Conservation (phyloP, 345 rosid genomes). For the Salix viminalis region DNA sequence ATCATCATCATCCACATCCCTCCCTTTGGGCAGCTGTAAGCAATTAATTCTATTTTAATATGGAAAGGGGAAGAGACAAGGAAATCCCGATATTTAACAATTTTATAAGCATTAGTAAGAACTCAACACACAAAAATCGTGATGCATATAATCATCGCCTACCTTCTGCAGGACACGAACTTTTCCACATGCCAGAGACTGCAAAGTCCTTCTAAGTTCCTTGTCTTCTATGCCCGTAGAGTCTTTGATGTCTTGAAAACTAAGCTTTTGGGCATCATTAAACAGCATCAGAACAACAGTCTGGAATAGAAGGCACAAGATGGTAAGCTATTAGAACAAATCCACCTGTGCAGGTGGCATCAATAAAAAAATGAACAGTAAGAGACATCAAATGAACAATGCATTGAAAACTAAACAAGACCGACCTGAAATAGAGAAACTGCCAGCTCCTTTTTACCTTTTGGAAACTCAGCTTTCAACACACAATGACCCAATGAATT, state of each 20-base stretch:
- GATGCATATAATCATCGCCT: slow-evolving; percentile 1
- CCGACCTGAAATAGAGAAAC: slow-evolving; percentile 96
- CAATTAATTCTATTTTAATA: slow-evolving; percentile 1
- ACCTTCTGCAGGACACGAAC: slow-evolving; percentile 93
- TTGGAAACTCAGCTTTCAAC: slow-evolving; percentile 80
- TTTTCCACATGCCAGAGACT: slow-evolving; percentile 98
- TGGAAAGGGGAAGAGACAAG: not conserved
- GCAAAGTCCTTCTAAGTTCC: slow-evolving; percentile 87
- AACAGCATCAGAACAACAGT: slow-evolving; percentile 96
- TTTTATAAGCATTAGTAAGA: not conserved
- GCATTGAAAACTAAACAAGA: slow-evolving; percentile 6
- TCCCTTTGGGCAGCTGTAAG: slow-evolving; percentile 79
- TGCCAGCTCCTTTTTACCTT: slow-evolving; percentile 92
- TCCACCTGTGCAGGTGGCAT: not conserved
- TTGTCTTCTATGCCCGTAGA: slow-evolving; percentile 92
- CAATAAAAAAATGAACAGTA: not conserved
- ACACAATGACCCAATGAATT: slow-evolving; percentile 96
- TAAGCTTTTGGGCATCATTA: slow-evolving; percentile 86
- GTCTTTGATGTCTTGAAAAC: slow-evolving; percentile 87
- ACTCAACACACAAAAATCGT: not conserved
- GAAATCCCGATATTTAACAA: not conserved
- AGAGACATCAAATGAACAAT: not conserved
- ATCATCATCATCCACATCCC: slow-evolving; percentile 90
- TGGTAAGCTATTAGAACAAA: slow-evolving; percentile 15
- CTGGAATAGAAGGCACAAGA: slow-evolving; percentile 36